Evolutionary conservation across 2,329 filamentous ascomycete genomes (phyloP), one percentile per base, ranked within the genome.

Genomic region (Monosporascus sp.): DNA sequence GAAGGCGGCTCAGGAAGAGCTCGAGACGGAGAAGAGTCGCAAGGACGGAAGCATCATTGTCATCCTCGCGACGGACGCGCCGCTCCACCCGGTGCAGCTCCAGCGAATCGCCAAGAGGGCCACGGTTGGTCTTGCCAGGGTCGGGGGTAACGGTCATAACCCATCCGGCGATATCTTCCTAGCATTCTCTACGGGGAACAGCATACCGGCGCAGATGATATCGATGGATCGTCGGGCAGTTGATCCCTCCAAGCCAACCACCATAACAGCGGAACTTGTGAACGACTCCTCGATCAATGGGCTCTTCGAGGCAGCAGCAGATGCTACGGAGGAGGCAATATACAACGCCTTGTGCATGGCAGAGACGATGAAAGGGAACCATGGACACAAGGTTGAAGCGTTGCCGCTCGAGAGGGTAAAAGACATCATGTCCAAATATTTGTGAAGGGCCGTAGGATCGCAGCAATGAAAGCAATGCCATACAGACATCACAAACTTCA

Each of bases 111-210:
- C 83, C 1, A 79, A 80, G 54, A 78, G 83, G 37, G 83, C 83
- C 1, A 83, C 82, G 0, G 77, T 86, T 1, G 84, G 86, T 0
- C 65, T 88, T 1, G 72, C 78, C 5, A 74, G 78, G 53, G 82
- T 85, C 0, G 84, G 84, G 2, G 81, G 83, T 2, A 80, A 81
- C 54, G 84, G 82, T 0, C 74, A 76, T 44, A 87, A 86, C 57
- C 75, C 75, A 11, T 86, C 82, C 0, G 85, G 85, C 0, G 85
- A 88, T 55, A 81, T 88, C 54, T 86, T 87, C 63, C 71, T 88
- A 2, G 84, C 85, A 4, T 81, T 88, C 54, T 87, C 82, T 7
- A 88, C 84, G 0, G 83, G 74, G 6, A 82, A 79, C 54, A 70
- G 73, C 44, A 68, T 83, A 1, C 69, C 71, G 2, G 72, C 77